Base-by-base conservation (phyloP, 441 rosid genomes). In the Biscutella auriculata region DNA sequence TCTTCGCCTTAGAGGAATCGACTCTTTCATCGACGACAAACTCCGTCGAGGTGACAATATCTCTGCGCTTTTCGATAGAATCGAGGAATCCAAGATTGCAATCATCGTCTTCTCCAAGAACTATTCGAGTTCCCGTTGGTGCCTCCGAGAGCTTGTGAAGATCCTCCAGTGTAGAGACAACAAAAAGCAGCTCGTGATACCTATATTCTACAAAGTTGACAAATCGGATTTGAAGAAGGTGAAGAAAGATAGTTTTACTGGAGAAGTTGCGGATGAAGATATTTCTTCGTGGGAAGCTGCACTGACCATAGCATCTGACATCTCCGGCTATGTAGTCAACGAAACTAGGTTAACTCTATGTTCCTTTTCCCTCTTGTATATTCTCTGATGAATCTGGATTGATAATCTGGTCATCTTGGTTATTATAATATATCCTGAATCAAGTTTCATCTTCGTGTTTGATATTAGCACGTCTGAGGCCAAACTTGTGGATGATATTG, bases 381-480 rank as follows among this genome's bases (percentile, higher is more conserved):
- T n/a, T n/a, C n/a, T n/a, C n/a, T n/a, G n/a, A n/a, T n/a, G n/a
- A n/a, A n/a, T n/a, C n/a, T n/a, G n/a, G n/a, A n/a, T n/a, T n/a
- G n/a, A n/a, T n/a, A n/a, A n/a, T n/a, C n/a, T n/a, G n/a, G n/a
- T n/a, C n/a, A n/a, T n/a, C n/a, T n/a, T n/a, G n/a, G n/a, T n/a
- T n/a, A n/a, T n/a, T n/a, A n/a, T n/a, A n/a, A n/a, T n/a, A n/a
- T n/a, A 8, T 36, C 12, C 13, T 46, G 2, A 46, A 3, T 15
- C 14, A 1, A 47, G 55, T 10, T 41, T 62, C 11, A 19, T 48
- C 4, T 48, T 25, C 44, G 6, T 40, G n/a, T 45, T 59, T 37
- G n/a, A n/a, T 67, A n/a, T 5, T 59, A 60, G 71, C 33, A 77
- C 73, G 50, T 41, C 69, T 53, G 82, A 77, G 36, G 55, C 77